These are phyloP conservation scores for Aphanocladium album DNA, from an alignment of 2,329 filamentous ascomycete genomes.

Conservation along the genomic window DNA sequence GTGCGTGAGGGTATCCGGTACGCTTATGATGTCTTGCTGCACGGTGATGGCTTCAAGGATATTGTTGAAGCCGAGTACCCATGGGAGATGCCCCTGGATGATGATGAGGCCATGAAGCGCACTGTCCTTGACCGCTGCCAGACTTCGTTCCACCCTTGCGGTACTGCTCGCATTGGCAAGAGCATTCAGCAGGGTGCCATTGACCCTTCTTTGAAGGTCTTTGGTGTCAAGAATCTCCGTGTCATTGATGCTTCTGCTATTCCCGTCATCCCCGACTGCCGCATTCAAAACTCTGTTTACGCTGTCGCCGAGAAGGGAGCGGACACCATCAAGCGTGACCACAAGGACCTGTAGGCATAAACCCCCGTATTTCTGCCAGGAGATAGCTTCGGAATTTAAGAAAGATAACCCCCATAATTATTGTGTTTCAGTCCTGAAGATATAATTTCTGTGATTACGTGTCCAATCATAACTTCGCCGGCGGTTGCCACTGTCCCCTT, in stretches of 20 bases:
- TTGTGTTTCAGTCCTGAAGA: background rate
- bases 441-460: background rate
- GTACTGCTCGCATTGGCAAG: conserved; percentile 49
- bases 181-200: conserved; percentile 48
- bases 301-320: conserved; percentile 48
- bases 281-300: conserved; percentile 57
- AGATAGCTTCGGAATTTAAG: background rate
- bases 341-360: conserved; percentile 8
- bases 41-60: conserved; percentile 52
- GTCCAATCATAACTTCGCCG: background rate
- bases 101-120: conserved; percentile 52
- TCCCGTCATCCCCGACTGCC: conserved; percentile 50
- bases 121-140: conserved; percentile 54
- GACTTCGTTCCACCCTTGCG: conserved; percentile 55
- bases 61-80: conserved; percentile 51
- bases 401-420: background rate
- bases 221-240: conserved; percentile 48
- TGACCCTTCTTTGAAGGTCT: conserved; percentile 45
- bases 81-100: conserved; percentile 53
- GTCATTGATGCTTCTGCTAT: conserved; percentile 53
- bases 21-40: conserved; percentile 52
- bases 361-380: background rate
- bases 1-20: conserved; percentile 54
- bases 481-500: background rate
- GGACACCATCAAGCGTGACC: conserved; percentile 9